Evolutionary conservation across 2,329 filamentous ascomycete species (phyloP), one percentile per base, ranked within the genome.

Genomic region (Paraphoma sp.): DNA sequence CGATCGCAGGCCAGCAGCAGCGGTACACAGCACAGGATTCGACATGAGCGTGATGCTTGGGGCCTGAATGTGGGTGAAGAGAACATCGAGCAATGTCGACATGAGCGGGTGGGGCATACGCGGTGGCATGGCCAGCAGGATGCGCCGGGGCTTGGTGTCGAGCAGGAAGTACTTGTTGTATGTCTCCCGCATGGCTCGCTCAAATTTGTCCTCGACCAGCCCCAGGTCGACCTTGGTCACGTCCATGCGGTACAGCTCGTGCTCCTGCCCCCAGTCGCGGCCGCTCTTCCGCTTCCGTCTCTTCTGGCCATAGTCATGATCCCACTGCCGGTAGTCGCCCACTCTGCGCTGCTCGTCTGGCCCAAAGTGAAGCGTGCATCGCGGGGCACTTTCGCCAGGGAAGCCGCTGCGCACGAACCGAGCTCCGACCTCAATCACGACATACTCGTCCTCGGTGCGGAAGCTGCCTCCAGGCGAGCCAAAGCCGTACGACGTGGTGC

Each of bases 121-220:
- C 12, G 93, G 89, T 1, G 93, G 93, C 29, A 97, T 76, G 0
- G 92, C 87, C 8, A 97, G 83, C 0, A 90, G 84, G 47, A 95
- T 81, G 56, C 89, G 87, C 62, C 92, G 86, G 23, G 90, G 86
- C 41, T 92, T 90, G 18, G 91, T 88, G 74, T 94, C 91, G 54
- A 92, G 70, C 60, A 86, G 74, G 51, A 87, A 83, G 71, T 84
- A 93, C 83, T 90, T 93, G 60, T 89, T 89, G 72, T 95, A 93
- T 10, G 90, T 89, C 65, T 94, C 91, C 51, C 93, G 84, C 67
- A 98, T 78, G 6, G 89, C 86, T 50, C 93, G 85, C 75, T 97
- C 95, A 51, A 99, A 83, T 77, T 91, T 94, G 74, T 98, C 94
- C 60, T 90, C 87, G 0, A 97, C 86, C 45, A 98, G 79, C 0